phyloP scores from a whole-genome alignment of 192 early-diverging fungal species.

The Backusella sp. region DNA sequence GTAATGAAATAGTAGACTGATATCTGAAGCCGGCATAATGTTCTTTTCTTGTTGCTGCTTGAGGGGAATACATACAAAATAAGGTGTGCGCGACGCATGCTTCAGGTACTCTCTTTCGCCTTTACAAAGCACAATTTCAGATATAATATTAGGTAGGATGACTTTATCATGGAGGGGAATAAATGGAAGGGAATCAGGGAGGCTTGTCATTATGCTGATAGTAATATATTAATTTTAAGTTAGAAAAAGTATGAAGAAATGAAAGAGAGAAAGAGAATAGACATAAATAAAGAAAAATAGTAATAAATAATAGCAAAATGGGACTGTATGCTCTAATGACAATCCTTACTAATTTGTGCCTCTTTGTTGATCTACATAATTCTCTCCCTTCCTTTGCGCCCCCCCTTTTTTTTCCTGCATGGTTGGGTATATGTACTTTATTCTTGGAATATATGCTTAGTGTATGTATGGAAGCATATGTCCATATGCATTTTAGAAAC shows the following conservation, averaged over 20 bases:
- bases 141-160: not conserved
- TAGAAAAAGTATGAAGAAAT: not conserved
- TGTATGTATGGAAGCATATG: not conserved
- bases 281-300: not conserved
- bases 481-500: not conserved
- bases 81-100: not conserved
- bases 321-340: not conserved
- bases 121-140: not conserved
- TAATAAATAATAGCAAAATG: not conserved
- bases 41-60: not conserved
- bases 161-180: not conserved
- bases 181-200: not conserved
- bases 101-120: not conserved
- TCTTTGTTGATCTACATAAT: not conserved
- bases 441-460: not conserved
- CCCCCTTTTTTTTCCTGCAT: not conserved
- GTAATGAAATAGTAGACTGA: slow-evolving; percentile 38
- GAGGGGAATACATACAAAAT: not conserved
- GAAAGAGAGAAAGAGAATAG: not conserved
- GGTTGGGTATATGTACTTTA: not conserved
- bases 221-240: not conserved
- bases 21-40: not conserved
- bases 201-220: not conserved
- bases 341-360: not conserved
- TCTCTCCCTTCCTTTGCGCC: not conserved